Evolutionary conservation across 2,329 filamentous ascomycete species (phyloP), one percentile per base, ranked within the genome.

Genomic region (Neopestalotiopsis rosae): DNA sequence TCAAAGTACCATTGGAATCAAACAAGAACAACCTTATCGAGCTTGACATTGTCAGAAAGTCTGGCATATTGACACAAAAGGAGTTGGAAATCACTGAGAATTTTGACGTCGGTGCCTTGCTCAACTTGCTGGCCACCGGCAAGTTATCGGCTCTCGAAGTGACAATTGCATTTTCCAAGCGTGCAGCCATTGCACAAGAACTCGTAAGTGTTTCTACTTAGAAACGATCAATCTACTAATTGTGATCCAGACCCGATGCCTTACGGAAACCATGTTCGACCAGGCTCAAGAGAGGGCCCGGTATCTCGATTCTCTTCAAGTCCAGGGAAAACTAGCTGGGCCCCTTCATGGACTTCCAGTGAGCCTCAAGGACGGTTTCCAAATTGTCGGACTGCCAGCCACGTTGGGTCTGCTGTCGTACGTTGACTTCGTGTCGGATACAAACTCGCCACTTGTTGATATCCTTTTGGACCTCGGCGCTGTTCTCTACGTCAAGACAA

Each of bases 271-370:
- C 1, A 83, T 87, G 69, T 87, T 88, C 72, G 76, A 81, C 1
- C 76, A 81, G 30, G 87, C 86, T 0, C 75, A 88, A 3, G 68
- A 75, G 1, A 76, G 78, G 3, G 87, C 87, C 0, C 75, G 76
- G 38, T 64, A 76, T 7, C 76, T 89, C 2, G 88, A 90, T 2
- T 76, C 84, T 70, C 75, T 83, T 9, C 70, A 76, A 9, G 68
- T 71, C 10, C 80, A 81, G 5, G 81, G 83, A 0, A 79, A 81
- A 71, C 77, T 84, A 0, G 71, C 87, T 1, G 90, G 90, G 0
- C 88, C 89, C 4, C 80, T 92, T 7, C 90, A 92, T 77, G 90
- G 90, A 2, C 79, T 90, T 0, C 88, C 88, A 0, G 81, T 90
- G 28, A 72, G 69, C n/a, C 66, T 75, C 61, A 83, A 81, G 75